Evolutionary conservation across 2,329 filamentous ascomycete species (phyloP).

Genomic region (Clarireedia monteithiana): DNA sequence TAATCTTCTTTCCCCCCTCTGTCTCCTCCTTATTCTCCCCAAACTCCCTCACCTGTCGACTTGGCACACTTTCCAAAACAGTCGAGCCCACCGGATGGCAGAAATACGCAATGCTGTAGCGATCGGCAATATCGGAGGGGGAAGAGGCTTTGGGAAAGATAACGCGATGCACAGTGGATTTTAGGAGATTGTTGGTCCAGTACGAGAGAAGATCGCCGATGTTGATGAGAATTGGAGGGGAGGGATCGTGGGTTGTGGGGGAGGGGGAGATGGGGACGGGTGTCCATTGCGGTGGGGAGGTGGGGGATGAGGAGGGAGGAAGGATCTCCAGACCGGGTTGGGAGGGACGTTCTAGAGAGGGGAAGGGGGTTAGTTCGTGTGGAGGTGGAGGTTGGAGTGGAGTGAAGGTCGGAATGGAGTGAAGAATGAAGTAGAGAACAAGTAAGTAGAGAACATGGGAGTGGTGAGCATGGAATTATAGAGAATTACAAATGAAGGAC

Average conservation of each 20-base stretch:
- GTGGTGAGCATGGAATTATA: no score
- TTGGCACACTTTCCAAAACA: slow-evolving; percentile 51
- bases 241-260: slow-evolving; percentile 44
- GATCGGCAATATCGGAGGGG: slow-evolving; percentile 27
- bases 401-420: not conserved
- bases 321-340: slow-evolving; percentile 84
- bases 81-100: slow-evolving; percentile 53
- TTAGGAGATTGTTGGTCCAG: slow-evolving; percentile 84
- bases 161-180: slow-evolving; percentile 83
- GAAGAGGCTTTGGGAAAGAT: slow-evolving; percentile 48
- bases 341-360: slow-evolving; percentile 51
- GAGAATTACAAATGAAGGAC: no score
- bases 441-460: no score
- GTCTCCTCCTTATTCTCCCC: slow-evolving; percentile 23
- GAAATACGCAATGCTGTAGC: slow-evolving; percentile 63
- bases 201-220: slow-evolving; percentile 70
- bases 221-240: slow-evolving; percentile 41
- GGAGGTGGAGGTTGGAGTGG: not conserved
- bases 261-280: slow-evolving; percentile 60
- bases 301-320: slow-evolving; percentile 38
- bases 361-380: not conserved
- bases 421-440: not conserved
- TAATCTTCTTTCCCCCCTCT: slow-evolving; percentile 43
- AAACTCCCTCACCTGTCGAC: slow-evolving; percentile 43
- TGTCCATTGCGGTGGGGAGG: slow-evolving; percentile 40